Evolutionary conservation across 371 early-diverging fungal genomes (phyloP), one percentile per base, ranked within the genome.

Genomic region (Actinomucor elegans): DNA sequence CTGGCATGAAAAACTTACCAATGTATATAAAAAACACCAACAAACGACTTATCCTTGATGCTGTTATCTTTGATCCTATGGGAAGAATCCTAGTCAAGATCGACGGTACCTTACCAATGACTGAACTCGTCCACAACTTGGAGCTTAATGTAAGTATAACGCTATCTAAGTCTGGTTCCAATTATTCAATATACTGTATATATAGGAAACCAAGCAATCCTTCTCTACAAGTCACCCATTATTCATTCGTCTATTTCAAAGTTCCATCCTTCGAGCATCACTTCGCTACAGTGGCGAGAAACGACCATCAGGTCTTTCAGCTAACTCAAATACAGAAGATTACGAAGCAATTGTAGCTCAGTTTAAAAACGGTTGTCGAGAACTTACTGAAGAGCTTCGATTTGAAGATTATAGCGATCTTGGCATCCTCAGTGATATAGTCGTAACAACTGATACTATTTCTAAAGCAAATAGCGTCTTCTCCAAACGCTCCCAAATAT

Each of bases 61-160:
- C 57, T 2, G 69, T 74, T 12, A 57, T 68, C 27, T 74, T 72
- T 31, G 71, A 77, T 42, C 44, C 43, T 2, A 42, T 42, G 3
- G 75, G 73, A 18, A 61, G 61, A 8, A 61, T 77, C 6, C 53
- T 77, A 8, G 78, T 77, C 12, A 68, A 62, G 14, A 52, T 65
- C 3, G 78, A 74, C 52, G 78, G 78, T 28, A 60, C 66, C 5
- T 52, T 74, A 14, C 78, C 78, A 0, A 69, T 55, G 57, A 52
- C 66, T 26, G 57, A 68, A 55, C 52, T 69, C 9, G 44, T 43
- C 10, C 33, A 57, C 17, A 53, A 66, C 26, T 53, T 67, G 20
- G 50, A 67, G 38, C 29, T 52, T 12, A 38, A 54, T 18, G 64
- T 64, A 64, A 64, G 27, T 23, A 8, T 44, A 9, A n/a, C n/a